These are phyloP conservation scores for Chalciporus chontae DNA, from an alignment of 768 basidiomycete genomes.

Conservation along the genomic window DNA sequence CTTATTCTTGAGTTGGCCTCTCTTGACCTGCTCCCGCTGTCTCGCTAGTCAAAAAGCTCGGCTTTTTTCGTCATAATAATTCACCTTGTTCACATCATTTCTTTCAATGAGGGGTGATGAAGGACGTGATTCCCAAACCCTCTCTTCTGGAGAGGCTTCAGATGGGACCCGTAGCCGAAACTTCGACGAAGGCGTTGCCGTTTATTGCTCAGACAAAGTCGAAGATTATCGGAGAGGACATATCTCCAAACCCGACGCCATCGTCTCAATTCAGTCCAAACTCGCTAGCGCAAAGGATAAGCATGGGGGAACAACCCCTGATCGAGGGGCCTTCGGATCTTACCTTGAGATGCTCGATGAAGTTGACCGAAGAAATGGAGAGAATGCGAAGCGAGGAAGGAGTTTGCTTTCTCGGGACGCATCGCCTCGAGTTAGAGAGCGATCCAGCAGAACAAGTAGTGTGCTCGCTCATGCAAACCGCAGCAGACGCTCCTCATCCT, in stretches of 20 bases:
- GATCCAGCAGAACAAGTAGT: background rate
- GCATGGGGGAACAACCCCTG: background rate
- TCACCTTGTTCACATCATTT: background rate
- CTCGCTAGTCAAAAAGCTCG: background rate
- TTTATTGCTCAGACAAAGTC: no score
- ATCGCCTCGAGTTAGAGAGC: background rate
- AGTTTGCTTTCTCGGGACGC: no score
- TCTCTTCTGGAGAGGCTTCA: background rate
- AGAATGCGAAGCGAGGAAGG: no score
- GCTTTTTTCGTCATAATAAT: background rate
- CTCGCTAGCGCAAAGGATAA: background rate
- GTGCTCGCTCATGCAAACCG: no score
- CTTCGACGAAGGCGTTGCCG: no score
- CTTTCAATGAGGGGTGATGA: background rate
- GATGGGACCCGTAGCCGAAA: no score
- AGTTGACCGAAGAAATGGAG: background rate
- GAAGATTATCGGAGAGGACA: no score
- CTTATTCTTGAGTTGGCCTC: background rate
- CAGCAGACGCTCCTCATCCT: no score
- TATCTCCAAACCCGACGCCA: no score
- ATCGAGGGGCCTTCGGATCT: background rate
- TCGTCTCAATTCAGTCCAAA: background rate
- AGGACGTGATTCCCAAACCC: background rate
- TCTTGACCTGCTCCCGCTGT: background rate
- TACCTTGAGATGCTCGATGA: background rate